A percentile compares a stretch with the other conserved stretches of the same genome.
These are phyloP conservation scores for Tulasnella sp. DNA, from an alignment of 768 basidiomycete species.

Conservation along the genomic window DNA sequence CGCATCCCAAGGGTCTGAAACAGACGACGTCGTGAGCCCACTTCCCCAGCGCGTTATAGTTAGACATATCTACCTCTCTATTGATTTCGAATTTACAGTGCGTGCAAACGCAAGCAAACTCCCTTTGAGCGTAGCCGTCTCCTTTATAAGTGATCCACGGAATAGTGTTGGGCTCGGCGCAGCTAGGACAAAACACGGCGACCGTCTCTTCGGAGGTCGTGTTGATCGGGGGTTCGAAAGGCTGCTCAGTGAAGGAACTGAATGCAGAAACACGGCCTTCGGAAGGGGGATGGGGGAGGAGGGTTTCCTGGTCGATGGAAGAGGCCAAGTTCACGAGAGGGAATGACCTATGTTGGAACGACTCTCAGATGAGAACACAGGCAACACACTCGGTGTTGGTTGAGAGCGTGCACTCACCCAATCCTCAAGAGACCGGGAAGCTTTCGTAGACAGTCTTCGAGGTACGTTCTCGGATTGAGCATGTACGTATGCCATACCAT, in stretches of 20 bases:
- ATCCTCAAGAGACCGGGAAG: slow-evolving; percentile 13
- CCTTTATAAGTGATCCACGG: slow-evolving; percentile 5
- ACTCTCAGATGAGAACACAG: no score
- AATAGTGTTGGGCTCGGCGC: neutral
- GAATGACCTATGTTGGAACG: neutral
- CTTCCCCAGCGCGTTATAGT: neutral
- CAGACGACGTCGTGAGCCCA: neutral
- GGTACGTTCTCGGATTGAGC: slow-evolving; percentile 6
- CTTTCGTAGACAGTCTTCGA: slow-evolving; percentile 10
- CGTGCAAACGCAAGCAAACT: neutral
- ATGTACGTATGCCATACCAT: slow-evolving; percentile 18
- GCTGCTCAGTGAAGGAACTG: slow-evolving; percentile 10
- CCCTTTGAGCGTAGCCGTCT: slow-evolving; percentile 6
- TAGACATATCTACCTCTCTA: slow-evolving; percentile 15
- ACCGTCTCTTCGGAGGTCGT: neutral
- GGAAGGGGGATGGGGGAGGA: slow-evolving; percentile 14
- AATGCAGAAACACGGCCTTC: neutral
- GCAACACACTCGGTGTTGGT: neutral
- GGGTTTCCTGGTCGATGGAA: slow-evolving; percentile 18
- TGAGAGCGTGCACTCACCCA: neutral
- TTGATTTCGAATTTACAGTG: neutral
- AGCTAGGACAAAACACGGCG: slow-evolving; percentile 4
- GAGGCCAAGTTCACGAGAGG: slow-evolving; percentile 15
- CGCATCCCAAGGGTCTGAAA: neutral
- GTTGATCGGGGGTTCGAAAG: slow-evolving; percentile 11